A percentile compares a stretch with the other conserved stretches of the same genome.
phyloP scores from a whole-genome alignment of 2,329 filamentous ascomycete genomes.

The Hirsutella minnesotensis region DNA sequence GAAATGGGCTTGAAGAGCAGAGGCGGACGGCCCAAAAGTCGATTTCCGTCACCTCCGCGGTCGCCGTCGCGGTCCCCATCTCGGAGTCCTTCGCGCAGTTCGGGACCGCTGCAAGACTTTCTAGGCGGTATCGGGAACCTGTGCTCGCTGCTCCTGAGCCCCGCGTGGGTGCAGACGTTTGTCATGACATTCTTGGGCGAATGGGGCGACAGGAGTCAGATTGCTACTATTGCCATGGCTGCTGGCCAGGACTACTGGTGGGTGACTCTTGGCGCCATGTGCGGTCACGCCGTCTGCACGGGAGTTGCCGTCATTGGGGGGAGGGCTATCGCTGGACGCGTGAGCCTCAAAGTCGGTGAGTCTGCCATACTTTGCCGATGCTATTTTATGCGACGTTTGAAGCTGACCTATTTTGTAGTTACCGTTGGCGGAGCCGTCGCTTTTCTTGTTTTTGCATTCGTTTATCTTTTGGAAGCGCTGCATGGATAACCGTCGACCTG shows the following conservation, averaged over 20 bases:
- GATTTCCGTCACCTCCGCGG: slow-evolving; percentile 68
- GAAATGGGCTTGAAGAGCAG: slow-evolving; percentile 66
- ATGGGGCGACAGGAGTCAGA: slow-evolving; percentile 96
- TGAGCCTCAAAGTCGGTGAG: slow-evolving; percentile 93
- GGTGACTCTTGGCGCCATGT: slow-evolving; percentile 81
- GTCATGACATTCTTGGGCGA: slow-evolving; percentile 98
- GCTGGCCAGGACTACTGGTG: slow-evolving; percentile 98
- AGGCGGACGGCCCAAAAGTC: slow-evolving; percentile 61
- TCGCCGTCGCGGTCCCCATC: slow-evolving; percentile 69
- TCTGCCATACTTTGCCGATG: slow-evolving; percentile 13
- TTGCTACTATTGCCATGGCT: slow-evolving; percentile 97
- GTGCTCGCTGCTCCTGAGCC: slow-evolving; percentile 76
- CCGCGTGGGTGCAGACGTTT: slow-evolving; percentile 97
- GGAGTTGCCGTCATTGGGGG: slow-evolving; percentile 85
- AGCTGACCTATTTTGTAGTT: slow-evolving; percentile 41
- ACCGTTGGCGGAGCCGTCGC: slow-evolving; percentile 84
- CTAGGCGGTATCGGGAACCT: slow-evolving; percentile 69
- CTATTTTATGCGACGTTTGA: not conserved
- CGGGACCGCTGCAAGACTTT: slow-evolving; percentile 25
- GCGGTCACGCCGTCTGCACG: slow-evolving; percentile 83
- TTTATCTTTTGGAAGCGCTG: slow-evolving; percentile 78
- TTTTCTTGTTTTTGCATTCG: slow-evolving; percentile 82
- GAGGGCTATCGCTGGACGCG: slow-evolving; percentile 79
- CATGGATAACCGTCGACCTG: slow-evolving; percentile 28
- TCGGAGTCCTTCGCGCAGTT: slow-evolving; percentile 41